Percentiles rank a stretch among this genome's conserved stretches.
Conservation (phyloP, 1,284 basidiomycete species). For the Ustilago curta region DNA sequence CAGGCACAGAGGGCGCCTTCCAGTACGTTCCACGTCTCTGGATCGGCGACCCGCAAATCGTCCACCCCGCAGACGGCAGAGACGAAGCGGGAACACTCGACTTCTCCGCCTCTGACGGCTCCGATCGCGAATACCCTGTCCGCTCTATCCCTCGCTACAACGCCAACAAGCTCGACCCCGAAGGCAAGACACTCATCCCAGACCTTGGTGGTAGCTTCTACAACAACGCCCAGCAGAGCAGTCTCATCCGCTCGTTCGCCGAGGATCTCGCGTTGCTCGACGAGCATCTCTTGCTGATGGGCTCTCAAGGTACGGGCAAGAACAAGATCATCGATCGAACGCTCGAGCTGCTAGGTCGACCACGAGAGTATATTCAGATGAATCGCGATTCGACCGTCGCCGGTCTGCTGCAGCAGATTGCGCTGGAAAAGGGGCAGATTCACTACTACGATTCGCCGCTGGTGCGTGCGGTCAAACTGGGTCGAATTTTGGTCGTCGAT, state of each 20-base stretch:
- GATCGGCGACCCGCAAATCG: slow-evolving; percentile 44
- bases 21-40: slow-evolving; percentile 51
- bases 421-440: slow-evolving; percentile 67
- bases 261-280: slow-evolving; percentile 67
- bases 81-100: slow-evolving; percentile 37
- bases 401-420: slow-evolving; percentile 64
- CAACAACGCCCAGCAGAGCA: slow-evolving; percentile 68
- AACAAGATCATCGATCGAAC: slow-evolving; percentile 70
- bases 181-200: slow-evolving; percentile 67
- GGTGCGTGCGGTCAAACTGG: slow-evolving; percentile 66
- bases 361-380: slow-evolving; percentile 70
- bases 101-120: slow-evolving; percentile 47
- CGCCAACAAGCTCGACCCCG: slow-evolving; percentile 57
- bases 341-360: slow-evolving; percentile 67
- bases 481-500: slow-evolving; percentile 70
- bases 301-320: slow-evolving; percentile 70
- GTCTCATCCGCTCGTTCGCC: slow-evolving; percentile 66
- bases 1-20: slow-evolving; percentile 62
- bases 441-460: slow-evolving; percentile 68
- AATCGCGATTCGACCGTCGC: slow-evolving; percentile 68
- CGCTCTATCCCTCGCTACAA: slow-evolving; percentile 63
- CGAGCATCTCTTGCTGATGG: slow-evolving; percentile 69
- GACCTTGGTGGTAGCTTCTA: slow-evolving; percentile 63
- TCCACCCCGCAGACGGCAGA: slow-evolving; percentile 5
- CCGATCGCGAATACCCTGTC: slow-evolving; percentile 27